Base-by-base conservation (phyloP, 176 grass and related monocot genomes). In the Oryza meyeriana region DNA sequence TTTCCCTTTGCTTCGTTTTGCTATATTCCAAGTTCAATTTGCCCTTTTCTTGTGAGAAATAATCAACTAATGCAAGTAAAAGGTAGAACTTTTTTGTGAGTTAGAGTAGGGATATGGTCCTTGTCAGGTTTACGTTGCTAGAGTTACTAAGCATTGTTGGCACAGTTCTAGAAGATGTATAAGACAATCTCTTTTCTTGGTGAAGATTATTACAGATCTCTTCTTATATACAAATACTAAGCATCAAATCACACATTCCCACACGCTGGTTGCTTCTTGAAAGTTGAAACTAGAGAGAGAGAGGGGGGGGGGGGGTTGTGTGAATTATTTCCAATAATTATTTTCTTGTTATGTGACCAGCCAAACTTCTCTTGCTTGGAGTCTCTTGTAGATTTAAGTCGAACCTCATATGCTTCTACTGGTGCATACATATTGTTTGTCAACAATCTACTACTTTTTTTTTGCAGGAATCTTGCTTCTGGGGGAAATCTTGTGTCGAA, bases 391-490 rank as follows among this genome's bases (percentile, higher is more conserved):
- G 35, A 45, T 84, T 67, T 61, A 67, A 82, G 22, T 77, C 52
- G 24, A 55, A 61, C 12, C 17, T 66, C 47, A 50, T 70, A 45
- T 84, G 65, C 57, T 75, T 74, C 36, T 72, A 58, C 7, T 80
- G 75, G 0, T 20, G 58, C 16, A 18, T 72, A 12, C 50, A 47
- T 85, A 50, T 27, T 71, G 11, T 61, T 59, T 79, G 34, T 58
- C 28, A 36, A 48, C 31, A 28, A 75, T 80, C 47, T 75, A 69
- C 66, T 84, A 69, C 66, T 82, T 74, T 83, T 55, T 13, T 57
- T 41, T 59, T 65, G 45, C 86, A 94, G 92, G 94, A 88, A 89
- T 87, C 40, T 73, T 91, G 85, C 86, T 98, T 75, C 84, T 98
- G 59, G 90, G 81, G 75, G 92, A 98, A 89, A 79, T 91, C 65